Conservation (phyloP, 176 grass and related monocot species). For the Oryza glaberrima region DNA sequence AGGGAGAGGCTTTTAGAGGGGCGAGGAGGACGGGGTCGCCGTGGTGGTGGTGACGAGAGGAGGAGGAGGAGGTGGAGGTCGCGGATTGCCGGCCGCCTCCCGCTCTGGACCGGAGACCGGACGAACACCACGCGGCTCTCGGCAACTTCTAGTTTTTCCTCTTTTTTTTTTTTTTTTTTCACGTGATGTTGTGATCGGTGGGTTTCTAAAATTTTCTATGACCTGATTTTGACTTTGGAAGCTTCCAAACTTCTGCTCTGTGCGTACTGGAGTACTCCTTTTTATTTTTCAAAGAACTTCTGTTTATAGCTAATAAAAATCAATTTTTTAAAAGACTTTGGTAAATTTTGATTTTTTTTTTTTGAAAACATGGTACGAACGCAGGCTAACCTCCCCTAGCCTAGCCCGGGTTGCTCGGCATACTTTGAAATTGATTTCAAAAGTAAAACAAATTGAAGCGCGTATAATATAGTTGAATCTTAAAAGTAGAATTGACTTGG, state of each 20-base stretch:
- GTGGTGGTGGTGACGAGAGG: not conserved
- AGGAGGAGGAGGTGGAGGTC: not conserved
- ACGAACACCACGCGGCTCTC: slow-evolving; percentile 20
- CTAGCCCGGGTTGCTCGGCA: too few relatives aligned
- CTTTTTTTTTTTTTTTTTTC: not conserved
- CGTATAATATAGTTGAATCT: too few relatives aligned
- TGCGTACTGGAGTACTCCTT: not conserved
- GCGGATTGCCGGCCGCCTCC: slow-evolving; percentile 46
- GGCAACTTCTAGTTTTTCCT: not conserved
- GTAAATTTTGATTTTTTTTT: too few relatives aligned
- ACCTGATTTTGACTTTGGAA: slow-evolving; percentile 28
- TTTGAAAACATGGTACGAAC: too few relatives aligned
- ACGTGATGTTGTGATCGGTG: not conserved
- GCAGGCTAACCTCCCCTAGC: too few relatives aligned
- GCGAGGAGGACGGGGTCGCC: not conserved
- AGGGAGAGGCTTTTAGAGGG: slow-evolving; percentile 35
- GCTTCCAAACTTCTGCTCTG: not conserved
- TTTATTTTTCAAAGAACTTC: not conserved
- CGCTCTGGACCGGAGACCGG: slow-evolving; percentile 43
- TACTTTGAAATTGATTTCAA: too few relatives aligned
- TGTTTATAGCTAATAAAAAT: too few relatives aligned
- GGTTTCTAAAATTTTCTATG: not conserved
- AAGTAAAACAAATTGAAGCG: too few relatives aligned
- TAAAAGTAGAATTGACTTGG: too few relatives aligned
- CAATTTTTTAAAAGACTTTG: not conserved